Conservation (phyloP, 163 green algal species). For the Scenedesmus sp. region DNA sequence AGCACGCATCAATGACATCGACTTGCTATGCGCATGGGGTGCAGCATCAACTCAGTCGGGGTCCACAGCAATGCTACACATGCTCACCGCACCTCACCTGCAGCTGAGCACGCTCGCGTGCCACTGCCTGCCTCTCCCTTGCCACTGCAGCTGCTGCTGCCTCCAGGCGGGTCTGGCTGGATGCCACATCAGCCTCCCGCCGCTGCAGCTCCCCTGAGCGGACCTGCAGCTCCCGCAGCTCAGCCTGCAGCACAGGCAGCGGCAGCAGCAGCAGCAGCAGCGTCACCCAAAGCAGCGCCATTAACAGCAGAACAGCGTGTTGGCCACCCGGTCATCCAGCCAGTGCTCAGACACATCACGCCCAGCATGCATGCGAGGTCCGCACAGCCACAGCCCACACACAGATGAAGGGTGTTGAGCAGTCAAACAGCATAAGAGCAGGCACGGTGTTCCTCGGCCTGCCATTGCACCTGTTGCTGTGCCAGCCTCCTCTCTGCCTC, state of each 20-base stretch:
- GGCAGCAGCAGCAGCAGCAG: slow-evolving; percentile 7
- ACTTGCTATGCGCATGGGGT: background rate
- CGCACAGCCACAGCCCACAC: background rate
- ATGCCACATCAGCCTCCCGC: slow-evolving; percentile 33
- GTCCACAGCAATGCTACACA: background rate
- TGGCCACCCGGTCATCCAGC: no score
- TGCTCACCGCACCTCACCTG: background rate
- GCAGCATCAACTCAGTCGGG: background rate
- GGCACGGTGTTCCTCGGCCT: background rate
- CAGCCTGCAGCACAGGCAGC: background rate
- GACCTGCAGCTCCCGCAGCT: slow-evolving; percentile 11
- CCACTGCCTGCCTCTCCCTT: slow-evolving; percentile 6
- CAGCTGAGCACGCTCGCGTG: slow-evolving; percentile 20
- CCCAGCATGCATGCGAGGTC: background rate
- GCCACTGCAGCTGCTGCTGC: slow-evolving; percentile 28
- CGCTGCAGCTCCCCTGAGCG: background rate
- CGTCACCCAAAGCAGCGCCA: no score
- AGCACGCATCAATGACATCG: background rate
- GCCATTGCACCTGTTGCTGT: background rate
- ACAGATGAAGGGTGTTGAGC: no score
- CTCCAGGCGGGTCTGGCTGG: slow-evolving; percentile 6
- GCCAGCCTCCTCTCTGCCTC: slow-evolving; percentile 37
- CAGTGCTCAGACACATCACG: no score
- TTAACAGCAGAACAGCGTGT: no score
- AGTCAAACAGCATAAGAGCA: background rate